Conservation (phyloP, 179 eudicot species). For the Gypsophila paniculata region DNA sequence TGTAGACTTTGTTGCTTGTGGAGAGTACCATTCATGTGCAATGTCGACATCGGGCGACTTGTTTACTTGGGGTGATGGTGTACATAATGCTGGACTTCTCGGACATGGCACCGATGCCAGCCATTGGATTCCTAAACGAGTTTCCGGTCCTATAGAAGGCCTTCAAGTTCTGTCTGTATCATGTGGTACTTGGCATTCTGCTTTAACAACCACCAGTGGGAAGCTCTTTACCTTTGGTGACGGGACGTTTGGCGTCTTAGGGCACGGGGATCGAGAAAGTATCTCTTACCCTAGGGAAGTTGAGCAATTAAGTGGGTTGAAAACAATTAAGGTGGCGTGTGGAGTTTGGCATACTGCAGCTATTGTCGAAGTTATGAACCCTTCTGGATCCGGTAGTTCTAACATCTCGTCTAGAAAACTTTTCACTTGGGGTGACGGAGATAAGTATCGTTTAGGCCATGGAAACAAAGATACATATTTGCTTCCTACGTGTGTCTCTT, state of each 20-base stretch:
- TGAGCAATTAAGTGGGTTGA: constrained; percentile 45
- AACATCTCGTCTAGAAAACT: constrained; percentile 49
- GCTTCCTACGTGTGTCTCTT: constrained; percentile 65
- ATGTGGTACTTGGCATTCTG: constrained; percentile 91
- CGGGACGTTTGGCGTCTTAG: constrained; percentile 73
- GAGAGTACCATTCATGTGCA: constrained; percentile 79
- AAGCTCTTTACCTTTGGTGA: constrained; percentile 81
- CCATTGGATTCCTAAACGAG: constrained; percentile 82
- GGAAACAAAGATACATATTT: constrained; percentile 61
- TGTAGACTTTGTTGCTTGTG: constrained; percentile 76
- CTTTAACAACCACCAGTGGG: constrained; percentile 50
- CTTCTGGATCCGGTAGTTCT: constrained; percentile 24
- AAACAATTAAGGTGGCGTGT: constrained; percentile 72
- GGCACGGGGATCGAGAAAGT: constrained; percentile 71
- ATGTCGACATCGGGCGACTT: constrained; percentile 72
- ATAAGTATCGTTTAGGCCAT: constrained; percentile 67
- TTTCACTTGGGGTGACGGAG: constrained; percentile 95
- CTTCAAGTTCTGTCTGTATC: constrained; percentile 63
- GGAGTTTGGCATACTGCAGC: constrained; percentile 96
- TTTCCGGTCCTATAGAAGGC: constrained; percentile 73
- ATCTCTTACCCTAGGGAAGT: constrained; percentile 66
- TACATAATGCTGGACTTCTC: constrained; percentile 71
- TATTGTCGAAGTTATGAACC: constrained; percentile 58
- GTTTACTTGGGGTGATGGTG: constrained; percentile 84
- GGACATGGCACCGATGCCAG: constrained; percentile 82